Evolutionary conservation across 2,329 filamentous ascomycete species (phyloP).

Genomic region (Aspergillus pseudotamarii): DNA sequence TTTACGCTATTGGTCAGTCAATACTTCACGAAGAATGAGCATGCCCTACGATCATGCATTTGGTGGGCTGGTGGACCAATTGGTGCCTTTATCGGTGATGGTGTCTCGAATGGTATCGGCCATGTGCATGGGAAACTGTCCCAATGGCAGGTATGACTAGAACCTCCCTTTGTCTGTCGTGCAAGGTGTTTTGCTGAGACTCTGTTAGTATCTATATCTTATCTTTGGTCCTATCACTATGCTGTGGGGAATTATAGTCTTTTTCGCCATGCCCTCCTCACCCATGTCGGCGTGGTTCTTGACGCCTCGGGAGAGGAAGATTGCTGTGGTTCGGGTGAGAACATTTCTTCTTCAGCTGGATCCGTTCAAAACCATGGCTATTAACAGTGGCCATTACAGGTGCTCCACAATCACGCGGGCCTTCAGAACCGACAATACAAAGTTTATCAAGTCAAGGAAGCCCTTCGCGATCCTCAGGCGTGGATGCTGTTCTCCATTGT

Average conservation of each 20-base stretch:
- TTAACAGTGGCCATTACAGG: not conserved
- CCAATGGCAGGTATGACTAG: not conserved
- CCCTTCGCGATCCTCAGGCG: not conserved
- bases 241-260: not conserved
- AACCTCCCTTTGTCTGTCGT: no score
- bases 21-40: not conserved
- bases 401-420: not conserved
- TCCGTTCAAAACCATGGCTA: not conserved
- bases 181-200: not conserved
- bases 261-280: not conserved
- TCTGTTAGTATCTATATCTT: not conserved
- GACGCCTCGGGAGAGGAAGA: not conserved
- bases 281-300: not conserved
- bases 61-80: not conserved
- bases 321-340: not conserved
- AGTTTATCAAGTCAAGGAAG: not conserved
- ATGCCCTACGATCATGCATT: not conserved
- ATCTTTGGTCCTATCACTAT: not conserved
- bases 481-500: constrained; percentile 1
- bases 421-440: not conserved
- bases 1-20: not conserved
- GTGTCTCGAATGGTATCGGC: not conserved
- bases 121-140: not conserved
- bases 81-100: not conserved
- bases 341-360: not conserved